Evolutionary conservation across 148 eudicot genomes (phyloP).

Genomic region (Polygonum aviculare): DNA sequence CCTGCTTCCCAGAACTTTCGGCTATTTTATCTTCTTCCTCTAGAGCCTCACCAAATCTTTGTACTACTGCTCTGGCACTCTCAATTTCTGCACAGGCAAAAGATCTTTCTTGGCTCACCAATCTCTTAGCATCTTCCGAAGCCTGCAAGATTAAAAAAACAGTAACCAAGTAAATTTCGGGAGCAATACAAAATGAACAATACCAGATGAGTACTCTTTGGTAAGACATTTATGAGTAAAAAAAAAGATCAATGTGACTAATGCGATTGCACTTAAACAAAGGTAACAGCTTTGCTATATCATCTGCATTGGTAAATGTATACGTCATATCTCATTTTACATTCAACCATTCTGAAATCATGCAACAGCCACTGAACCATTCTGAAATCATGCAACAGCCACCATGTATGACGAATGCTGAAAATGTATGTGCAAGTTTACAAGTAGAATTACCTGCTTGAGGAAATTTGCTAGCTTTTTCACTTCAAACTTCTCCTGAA

Average conservation of each 20-base stretch:
- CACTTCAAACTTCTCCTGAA: constrained; percentile 96
- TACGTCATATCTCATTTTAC: neutral
- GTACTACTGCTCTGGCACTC: constrained; percentile 94
- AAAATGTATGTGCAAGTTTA: neutral
- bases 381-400: neutral
- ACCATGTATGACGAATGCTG: neutral
- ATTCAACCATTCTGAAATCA: neutral
- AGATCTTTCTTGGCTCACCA: constrained; percentile 96
- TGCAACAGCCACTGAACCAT: neutral
- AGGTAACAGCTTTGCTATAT: neutral
- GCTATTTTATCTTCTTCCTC: constrained; percentile 89
- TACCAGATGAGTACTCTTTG: neutral
- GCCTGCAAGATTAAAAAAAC: constrained; percentile 43
- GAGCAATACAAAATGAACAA: neutral
- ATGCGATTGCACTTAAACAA: neutral
- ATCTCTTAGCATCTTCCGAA: constrained; percentile 95
- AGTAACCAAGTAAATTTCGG: neutral
- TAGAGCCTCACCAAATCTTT: constrained; percentile 91
- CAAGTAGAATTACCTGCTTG: constrained; percentile 61
- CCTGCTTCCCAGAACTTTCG: constrained; percentile 74
- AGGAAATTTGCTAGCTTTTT: constrained; percentile 79
- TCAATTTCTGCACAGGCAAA: constrained; percentile 99
- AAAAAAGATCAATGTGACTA: neutral
- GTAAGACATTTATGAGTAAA: neutral
- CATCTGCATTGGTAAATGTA: neutral